Percentiles rank a stretch among this genome's conserved stretches.
These are phyloP conservation scores for Prunus mongolica DNA, from an alignment of 306 rosid species.

Conservation along the genomic window DNA sequence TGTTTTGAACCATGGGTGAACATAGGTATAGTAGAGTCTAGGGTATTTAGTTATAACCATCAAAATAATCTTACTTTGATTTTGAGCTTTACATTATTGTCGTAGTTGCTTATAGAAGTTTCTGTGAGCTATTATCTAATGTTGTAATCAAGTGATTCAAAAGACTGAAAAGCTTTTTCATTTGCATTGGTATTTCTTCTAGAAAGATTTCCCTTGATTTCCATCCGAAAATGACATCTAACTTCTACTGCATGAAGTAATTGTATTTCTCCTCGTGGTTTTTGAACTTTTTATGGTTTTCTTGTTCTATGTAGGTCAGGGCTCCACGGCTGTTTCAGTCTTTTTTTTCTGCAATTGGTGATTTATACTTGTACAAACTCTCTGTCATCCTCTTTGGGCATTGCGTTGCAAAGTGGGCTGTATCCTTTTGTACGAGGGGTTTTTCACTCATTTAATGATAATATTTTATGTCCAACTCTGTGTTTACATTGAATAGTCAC, in stretches of 20 bases:
- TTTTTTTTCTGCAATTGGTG: slow-evolving; percentile 71
- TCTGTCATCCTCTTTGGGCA: slow-evolving; percentile 56
- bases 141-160: not conserved
- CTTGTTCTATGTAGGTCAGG: slow-evolving; percentile 45
- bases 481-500: slow-evolving; percentile 8
- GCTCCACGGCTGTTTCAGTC: slow-evolving; percentile 85
- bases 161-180: not conserved
- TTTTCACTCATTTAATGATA: not conserved
- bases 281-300: slow-evolving; percentile 1
- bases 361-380: slow-evolving; percentile 73
- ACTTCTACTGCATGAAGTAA: not conserved
- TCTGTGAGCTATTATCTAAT: not conserved
- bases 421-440: slow-evolving; percentile 50
- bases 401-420: slow-evolving; percentile 74
- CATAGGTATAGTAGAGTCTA: too few relatives aligned
- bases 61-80: not conserved
- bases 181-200: not conserved
- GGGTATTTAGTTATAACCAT: too few relatives aligned
- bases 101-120: not conserved
- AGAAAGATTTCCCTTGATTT: not conserved
- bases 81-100: not conserved
- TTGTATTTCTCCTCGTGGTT: not conserved
- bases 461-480: slow-evolving; percentile 5
- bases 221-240: not conserved
- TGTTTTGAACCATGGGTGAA: too few relatives aligned